phyloP scores from a whole-genome alignment of 108 stramenopile species.

The Parietichytrium sp. region DNA sequence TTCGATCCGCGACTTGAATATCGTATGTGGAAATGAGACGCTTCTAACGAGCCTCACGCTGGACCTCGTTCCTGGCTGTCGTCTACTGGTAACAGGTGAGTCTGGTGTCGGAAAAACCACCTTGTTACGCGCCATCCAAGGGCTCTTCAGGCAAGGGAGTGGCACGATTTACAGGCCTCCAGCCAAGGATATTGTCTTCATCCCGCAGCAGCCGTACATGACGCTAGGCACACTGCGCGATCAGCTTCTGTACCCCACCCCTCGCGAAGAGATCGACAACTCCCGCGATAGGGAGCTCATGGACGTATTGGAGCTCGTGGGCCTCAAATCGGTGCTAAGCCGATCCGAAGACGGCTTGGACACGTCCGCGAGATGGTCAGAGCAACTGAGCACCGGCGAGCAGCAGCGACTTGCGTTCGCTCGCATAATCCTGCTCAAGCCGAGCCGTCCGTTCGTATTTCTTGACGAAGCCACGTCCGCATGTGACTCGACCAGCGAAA shows the following conservation, averaged over 20 bases:
- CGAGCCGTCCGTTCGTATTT: slow-evolving; percentile 80
- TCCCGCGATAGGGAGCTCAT: slow-evolving; percentile 56
- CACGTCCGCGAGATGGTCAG: slow-evolving; percentile 78
- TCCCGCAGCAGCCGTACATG: slow-evolving; percentile 92
- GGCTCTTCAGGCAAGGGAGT: slow-evolving; percentile 80
- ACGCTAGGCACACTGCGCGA: slow-evolving; percentile 79
- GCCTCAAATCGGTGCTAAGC: slow-evolving; percentile 70
- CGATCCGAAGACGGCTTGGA: slow-evolving; percentile 73
- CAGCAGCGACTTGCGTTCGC: slow-evolving; percentile 94
- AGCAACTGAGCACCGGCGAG: slow-evolving; percentile 85
- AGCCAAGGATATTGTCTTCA: slow-evolving; percentile 78
- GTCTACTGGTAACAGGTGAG: slow-evolving; percentile 84
- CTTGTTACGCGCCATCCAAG: slow-evolving; percentile 83
- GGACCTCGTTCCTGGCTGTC: slow-evolving; percentile 63
- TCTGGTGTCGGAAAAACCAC: slow-evolving; percentile 79
- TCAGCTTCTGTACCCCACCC: slow-evolving; percentile 80
- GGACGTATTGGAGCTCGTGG: slow-evolving; percentile 66
- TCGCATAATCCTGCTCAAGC: slow-evolving; percentile 77
- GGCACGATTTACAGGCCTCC: slow-evolving; percentile 75
- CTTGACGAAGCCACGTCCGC: slow-evolving; percentile 89
- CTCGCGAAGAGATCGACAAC: slow-evolving; percentile 38
- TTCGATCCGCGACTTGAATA: slow-evolving; percentile 57
- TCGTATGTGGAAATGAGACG: slow-evolving; percentile 43
- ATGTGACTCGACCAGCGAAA: slow-evolving; percentile 71
- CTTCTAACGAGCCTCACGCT: slow-evolving; percentile 38